Evolutionary conservation across 345 rosid genomes (phyloP).

Genomic region (Gossypium anomalum): DNA sequence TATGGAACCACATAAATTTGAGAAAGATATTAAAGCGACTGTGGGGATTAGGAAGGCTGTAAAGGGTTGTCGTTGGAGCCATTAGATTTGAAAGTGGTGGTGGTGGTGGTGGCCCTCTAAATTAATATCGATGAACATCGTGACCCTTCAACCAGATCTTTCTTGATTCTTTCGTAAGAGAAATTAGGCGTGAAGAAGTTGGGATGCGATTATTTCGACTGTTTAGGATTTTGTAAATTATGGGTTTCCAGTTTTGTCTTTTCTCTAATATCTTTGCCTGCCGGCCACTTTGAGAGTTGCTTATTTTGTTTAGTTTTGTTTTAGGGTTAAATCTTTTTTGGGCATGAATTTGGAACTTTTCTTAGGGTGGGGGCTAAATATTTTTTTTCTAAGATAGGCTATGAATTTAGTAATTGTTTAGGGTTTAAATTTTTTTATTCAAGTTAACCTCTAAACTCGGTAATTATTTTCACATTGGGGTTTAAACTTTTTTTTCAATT

Average conservation of each 20-base stretch:
- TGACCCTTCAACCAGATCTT: background rate
- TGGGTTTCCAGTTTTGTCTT: background rate
- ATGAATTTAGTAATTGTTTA: no score
- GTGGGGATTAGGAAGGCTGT: background rate
- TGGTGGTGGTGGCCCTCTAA: background rate
- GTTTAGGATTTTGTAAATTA: background rate
- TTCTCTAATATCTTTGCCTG: background rate
- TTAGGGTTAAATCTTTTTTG: no score
- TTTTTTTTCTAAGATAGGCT: no score
- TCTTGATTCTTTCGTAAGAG: no score
- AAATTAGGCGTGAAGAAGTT: background rate
- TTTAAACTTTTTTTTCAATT: no score
- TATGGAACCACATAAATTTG: background rate
- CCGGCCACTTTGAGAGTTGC: background rate
- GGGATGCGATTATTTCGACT: background rate
- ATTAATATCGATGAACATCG: background rate
- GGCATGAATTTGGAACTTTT: no score
- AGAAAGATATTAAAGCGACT: background rate
- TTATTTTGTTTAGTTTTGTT: no score
- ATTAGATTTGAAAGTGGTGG: background rate
- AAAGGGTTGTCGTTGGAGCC: background rate
- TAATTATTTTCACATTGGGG: accelerated
- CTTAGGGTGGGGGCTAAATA: no score
- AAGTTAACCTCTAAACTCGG: no score
- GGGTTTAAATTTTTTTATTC: no score